Evolutionary conservation across 306 rosid species (phyloP).

Genomic region (Cucumis melo): DNA sequence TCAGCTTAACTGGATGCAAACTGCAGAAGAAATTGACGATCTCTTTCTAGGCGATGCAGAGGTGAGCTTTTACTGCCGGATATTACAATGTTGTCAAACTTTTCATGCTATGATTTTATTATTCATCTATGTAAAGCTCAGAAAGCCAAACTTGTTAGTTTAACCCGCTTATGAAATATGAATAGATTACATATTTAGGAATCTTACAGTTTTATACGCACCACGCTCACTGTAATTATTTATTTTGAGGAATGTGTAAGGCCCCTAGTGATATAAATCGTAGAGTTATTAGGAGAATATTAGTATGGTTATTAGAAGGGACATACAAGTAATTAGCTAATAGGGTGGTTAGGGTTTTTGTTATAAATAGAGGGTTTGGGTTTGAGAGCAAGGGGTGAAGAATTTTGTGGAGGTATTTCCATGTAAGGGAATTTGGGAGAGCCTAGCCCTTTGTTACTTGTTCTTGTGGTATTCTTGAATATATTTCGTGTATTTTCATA

Average conservation of each 20-base stretch:
- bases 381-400: too few relatives aligned
- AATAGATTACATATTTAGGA: background rate
- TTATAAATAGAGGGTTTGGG: too few relatives aligned
- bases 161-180: background rate
- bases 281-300: too few relatives aligned
- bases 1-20: slow-evolving; percentile 65
- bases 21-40: slow-evolving; percentile 85
- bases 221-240: background rate
- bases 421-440: too few relatives aligned
- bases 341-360: too few relatives aligned
- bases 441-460: too few relatives aligned
- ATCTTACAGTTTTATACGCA: background rate
- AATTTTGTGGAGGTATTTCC: too few relatives aligned
- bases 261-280: too few relatives aligned
- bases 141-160: background rate
- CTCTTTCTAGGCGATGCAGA: slow-evolving; percentile 81
- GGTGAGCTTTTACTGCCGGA: slow-evolving; percentile 22
- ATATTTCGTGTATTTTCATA: too few relatives aligned
- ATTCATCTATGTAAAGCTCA: background rate
- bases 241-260: background rate
- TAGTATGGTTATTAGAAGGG: too few relatives aligned
- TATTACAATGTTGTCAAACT: background rate
- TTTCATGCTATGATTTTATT: background rate
- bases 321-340: too few relatives aligned
- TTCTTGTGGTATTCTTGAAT: too few relatives aligned